phyloP scores from a whole-genome alignment of 2,329 filamentous ascomycete genomes.

The Trichoderma endophyticum region DNA sequence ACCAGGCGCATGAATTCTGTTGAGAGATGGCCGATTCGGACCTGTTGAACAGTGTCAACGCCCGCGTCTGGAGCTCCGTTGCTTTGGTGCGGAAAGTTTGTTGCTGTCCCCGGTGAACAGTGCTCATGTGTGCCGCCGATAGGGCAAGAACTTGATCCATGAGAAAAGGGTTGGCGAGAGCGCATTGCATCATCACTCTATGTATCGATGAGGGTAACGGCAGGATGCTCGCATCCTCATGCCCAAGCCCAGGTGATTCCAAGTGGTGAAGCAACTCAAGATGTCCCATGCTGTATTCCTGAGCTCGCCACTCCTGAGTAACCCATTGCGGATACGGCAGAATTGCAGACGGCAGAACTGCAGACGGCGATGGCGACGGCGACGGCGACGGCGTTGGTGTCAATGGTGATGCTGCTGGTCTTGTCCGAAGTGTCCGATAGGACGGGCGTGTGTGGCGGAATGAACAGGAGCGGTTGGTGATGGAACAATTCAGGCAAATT shows the following conservation, averaged over 20 bases:
- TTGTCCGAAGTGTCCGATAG: not conserved
- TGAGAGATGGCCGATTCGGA: slow-evolving; percentile 21
- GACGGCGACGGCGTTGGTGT: not conserved
- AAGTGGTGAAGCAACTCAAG: slow-evolving; percentile 27
- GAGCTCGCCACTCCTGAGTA: slow-evolving; percentile 5
- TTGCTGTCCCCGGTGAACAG: slow-evolving; percentile 15
- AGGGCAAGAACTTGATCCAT: slow-evolving; percentile 40
- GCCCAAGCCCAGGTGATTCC: not conserved
- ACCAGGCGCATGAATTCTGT: slow-evolving; percentile 30
- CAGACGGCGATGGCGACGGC: not conserved
- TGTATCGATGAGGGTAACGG: not conserved
- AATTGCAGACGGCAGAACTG: not conserved
- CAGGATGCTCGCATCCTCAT: slow-evolving; percentile 9
- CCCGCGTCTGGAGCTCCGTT: slow-evolving; percentile 35
- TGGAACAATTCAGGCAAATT: slow-evolving; percentile 29
- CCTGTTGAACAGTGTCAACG: slow-evolving; percentile 31
- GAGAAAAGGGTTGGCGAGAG: slow-evolving; percentile 24
- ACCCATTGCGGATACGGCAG: not conserved
- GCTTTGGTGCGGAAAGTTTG: slow-evolving; percentile 32
- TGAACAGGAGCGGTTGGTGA: slow-evolving; percentile 27
- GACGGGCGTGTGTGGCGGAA: slow-evolving; percentile 19
- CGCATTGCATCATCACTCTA: slow-evolving; percentile 20
- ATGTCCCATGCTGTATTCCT: slow-evolving; percentile 29
- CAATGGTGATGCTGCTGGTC: not conserved
- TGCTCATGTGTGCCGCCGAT: slow-evolving; percentile 37